Conservation (phyloP, 441 rosid species). For the Populus tomentosa region DNA sequence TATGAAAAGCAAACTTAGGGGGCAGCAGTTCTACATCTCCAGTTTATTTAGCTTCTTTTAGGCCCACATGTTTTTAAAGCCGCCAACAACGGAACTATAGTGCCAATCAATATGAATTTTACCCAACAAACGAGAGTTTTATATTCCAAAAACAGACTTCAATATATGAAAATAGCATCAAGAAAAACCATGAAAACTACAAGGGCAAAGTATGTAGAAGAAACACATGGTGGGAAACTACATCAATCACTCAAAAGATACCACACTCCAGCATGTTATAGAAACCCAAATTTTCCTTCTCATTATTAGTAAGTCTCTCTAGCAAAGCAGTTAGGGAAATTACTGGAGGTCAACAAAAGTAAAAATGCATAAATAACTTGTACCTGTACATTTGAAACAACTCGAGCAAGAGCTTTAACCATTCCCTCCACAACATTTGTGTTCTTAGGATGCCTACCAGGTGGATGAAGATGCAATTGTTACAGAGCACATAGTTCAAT, state of each 20-base stretch:
- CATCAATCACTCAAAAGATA: neutral
- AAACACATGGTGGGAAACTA: neutral
- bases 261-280: constrained; percentile 10
- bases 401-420: constrained; percentile 98
- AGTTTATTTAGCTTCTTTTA: neutral
- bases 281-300: constrained; percentile 14
- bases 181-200: neutral
- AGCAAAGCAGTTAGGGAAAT: constrained; percentile 4
- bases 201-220: neutral
- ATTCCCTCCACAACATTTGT: constrained; percentile 98
- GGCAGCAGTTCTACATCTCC: neutral
- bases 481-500: constrained; percentile 6
- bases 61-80: neutral
- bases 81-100: neutral
- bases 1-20: no score
- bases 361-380: constrained; percentile 15
- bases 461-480: constrained; percentile 22
- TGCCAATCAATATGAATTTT: neutral
- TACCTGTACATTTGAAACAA: constrained; percentile 97
- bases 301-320: constrained; percentile 7
- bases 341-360: neutral
- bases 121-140: neutral
- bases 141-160: neutral
- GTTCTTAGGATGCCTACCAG: constrained; percentile 86
- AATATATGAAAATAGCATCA: neutral